phyloP scores from a whole-genome alignment of 306 rosid genomes.

The barrel medic (Medicago truncatula) region MtrunA17r5.0-ANR NC_053049.1:40074001-40074500 shows the following conservation, averaged over 20 bases:
- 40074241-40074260: background rate
- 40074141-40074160: conserved; percentile 34
- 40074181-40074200: conserved; percentile 33
- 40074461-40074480: background rate
- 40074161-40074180: conserved; percentile 27
- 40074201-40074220: conserved; percentile 45
- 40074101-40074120: conserved; percentile 18
- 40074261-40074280: background rate
- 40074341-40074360: conserved; percentile 5
- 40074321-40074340: conserved; percentile 21
- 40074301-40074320: conserved; percentile 28
- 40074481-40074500: background rate
- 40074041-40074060: conserved; percentile 36
- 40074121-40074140: conserved; percentile 43
- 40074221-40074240: conserved; percentile 37
- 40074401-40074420: conserved; percentile 28
- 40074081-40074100: conserved; percentile 38
- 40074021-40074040: conserved; percentile 2
- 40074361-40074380: conserved; percentile 28
- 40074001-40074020: background rate
- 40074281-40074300: conserved; percentile 21
- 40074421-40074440: conserved; percentile 36
- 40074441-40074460: conserved; percentile 2
- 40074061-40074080: conserved; percentile 41
- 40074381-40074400: conserved; percentile 40